Conservation (phyloP, 495 filamentous ascomycete species). For the Penicillium angulare region DNA sequence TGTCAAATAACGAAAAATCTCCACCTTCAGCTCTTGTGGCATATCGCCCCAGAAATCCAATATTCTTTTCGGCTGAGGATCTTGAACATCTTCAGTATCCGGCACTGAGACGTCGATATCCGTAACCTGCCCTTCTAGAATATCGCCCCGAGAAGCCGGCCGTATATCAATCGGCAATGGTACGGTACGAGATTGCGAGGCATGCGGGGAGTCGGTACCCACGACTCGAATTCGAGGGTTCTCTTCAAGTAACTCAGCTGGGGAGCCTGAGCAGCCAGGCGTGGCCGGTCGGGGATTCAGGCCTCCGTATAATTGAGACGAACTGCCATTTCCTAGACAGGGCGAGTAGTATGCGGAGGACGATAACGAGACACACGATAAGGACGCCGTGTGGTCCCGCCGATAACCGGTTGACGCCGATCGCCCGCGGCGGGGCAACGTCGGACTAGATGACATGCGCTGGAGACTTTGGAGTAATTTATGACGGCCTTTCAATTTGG, state of each 20-base stretch:
- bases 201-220: slow-evolving; percentile 31
- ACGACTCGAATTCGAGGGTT: slow-evolving; percentile 52
- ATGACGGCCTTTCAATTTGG: slow-evolving; percentile 70
- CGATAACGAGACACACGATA: slow-evolving; percentile 84
- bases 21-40: slow-evolving; percentile 77
- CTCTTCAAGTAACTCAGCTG: slow-evolving; percentile 32
- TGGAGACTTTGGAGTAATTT: slow-evolving; percentile 77
- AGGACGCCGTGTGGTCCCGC: slow-evolving; percentile 66
- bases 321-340: slow-evolving; percentile 50
- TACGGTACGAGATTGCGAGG: slow-evolving; percentile 42
- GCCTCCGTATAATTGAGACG: slow-evolving; percentile 60
- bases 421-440: slow-evolving; percentile 63
- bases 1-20: slow-evolving; percentile 70
- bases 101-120: slow-evolving; percentile 23
- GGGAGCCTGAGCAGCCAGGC: slow-evolving; percentile 54
- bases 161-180: slow-evolving; percentile 66
- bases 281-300: slow-evolving; percentile 56
- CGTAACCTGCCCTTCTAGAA: slow-evolving; percentile 32
- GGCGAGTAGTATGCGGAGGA: slow-evolving; percentile 58
- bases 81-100: not conserved
- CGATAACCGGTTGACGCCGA: slow-evolving; percentile 55
- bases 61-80: slow-evolving; percentile 42
- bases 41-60: slow-evolving; percentile 79
- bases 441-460: slow-evolving; percentile 84
- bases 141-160: slow-evolving; percentile 34